phyloP scores from a whole-genome alignment of 2,329 filamentous ascomycete species.

The Fusarium continuum region DNA sequence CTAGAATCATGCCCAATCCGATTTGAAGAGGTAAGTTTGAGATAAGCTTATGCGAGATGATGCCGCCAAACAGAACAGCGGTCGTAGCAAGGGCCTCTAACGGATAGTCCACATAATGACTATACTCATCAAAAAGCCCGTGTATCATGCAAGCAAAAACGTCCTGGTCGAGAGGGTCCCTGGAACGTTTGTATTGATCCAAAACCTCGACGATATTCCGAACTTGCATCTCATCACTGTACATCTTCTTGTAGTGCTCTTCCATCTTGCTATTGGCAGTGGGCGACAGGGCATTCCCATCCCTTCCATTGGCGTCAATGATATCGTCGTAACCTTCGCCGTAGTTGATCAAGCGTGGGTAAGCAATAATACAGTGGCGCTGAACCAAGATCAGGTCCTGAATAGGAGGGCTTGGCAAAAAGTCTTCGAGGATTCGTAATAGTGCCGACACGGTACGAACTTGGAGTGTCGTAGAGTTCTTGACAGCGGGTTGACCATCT shows the following conservation, averaged over 20 bases:
- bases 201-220: constrained; percentile 86
- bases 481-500: constrained; percentile 64
- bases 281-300: constrained; percentile 81
- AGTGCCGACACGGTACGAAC: constrained; percentile 86
- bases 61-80: constrained; percentile 93
- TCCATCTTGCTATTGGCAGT: constrained; percentile 93
- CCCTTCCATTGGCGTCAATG: constrained; percentile 83
- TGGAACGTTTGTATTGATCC: constrained; percentile 87
- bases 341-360: constrained; percentile 95
- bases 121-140: constrained; percentile 95
- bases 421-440: constrained; percentile 80
- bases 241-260: constrained; percentile 98
- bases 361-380: constrained; percentile 87
- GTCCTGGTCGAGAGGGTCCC: constrained; percentile 86
- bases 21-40: constrained; percentile 91
- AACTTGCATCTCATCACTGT: constrained; percentile 87
- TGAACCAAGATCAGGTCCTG: constrained; percentile 82
- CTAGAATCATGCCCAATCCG: constrained; percentile 96
- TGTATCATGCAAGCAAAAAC: constrained; percentile 99
- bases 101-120: constrained; percentile 94
- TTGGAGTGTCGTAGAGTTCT: constrained; percentile 77
- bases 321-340: constrained; percentile 92
- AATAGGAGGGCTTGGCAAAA: constrained; percentile 65
- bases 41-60: constrained; percentile 92
- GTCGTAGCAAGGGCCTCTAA: constrained; percentile 96